Percentiles rank a stretch among this genome's conserved stretches.
phyloP scores from a whole-genome alignment of 2,329 filamentous ascomycete genomes.

The Penicillium sp. region DNA sequence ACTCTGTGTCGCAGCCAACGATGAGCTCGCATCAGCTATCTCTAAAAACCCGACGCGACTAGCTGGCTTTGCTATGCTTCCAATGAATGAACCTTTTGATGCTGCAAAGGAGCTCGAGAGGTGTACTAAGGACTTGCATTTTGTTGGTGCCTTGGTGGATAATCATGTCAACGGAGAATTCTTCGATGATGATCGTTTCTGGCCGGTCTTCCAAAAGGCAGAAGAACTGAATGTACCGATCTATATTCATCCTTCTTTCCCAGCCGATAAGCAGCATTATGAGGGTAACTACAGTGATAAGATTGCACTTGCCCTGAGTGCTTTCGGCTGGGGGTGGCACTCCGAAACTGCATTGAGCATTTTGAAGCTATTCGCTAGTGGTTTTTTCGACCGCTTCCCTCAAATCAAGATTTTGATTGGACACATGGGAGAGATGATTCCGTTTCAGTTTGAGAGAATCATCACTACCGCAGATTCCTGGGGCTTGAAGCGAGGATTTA shows the following conservation, averaged over 20 bases:
- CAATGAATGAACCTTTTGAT: constrained; percentile 38
- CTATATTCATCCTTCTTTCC: constrained; percentile 54
- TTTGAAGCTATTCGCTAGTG: constrained; percentile 50
- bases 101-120: constrained; percentile 39
- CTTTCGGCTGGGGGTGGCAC: constrained; percentile 40
- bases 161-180: constrained; percentile 41
- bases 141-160: constrained; percentile 51
- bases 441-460: not conserved
- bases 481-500: not conserved
- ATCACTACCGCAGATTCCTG: not conserved
- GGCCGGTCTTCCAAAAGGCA: constrained; percentile 45
- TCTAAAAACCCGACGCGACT: constrained; percentile 37
- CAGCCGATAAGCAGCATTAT: constrained; percentile 37
- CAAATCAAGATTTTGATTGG: constrained; percentile 48
- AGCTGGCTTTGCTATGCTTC: constrained; percentile 46
- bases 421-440: constrained; percentile 4
- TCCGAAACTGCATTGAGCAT: constrained; percentile 38
- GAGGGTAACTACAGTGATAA: constrained; percentile 36
- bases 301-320: constrained; percentile 18
- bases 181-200: constrained; percentile 48
- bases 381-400: constrained; percentile 58
- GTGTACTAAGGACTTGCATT: constrained; percentile 45
- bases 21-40: not conserved
- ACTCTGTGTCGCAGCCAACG: not conserved
- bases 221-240: constrained; percentile 52